Conservation (phyloP, 495 filamentous ascomycete species). For the Xylaria castorea region DNA sequence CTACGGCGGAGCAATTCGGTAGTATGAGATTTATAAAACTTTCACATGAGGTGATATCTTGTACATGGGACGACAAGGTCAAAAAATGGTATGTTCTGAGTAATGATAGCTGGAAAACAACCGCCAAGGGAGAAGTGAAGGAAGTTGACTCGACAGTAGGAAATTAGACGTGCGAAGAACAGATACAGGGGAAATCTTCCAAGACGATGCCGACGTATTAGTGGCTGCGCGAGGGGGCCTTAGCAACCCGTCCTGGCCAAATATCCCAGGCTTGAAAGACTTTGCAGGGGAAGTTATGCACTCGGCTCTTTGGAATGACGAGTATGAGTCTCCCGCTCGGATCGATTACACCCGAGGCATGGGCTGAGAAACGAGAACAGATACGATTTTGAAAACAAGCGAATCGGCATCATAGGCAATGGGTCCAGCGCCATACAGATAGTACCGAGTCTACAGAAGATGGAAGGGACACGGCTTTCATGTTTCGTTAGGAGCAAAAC, state of each 20-base stretch:
- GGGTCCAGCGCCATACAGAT: conserved; percentile 77
- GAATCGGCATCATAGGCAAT: conserved; percentile 59
- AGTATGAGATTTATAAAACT: conserved; percentile 57
- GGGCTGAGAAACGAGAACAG: conserved; percentile 35
- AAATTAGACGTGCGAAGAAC: conserved; percentile 29
- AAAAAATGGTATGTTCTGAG: conserved; percentile 59
- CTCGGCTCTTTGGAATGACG: conserved; percentile 56
- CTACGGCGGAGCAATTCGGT: conserved; percentile 64
- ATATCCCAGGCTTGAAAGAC: conserved; percentile 61
- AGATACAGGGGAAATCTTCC: conserved; percentile 44
- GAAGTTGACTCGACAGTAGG: conserved; percentile 28
- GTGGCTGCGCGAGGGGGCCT: conserved; percentile 71
- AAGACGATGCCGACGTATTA: conserved; percentile 61
- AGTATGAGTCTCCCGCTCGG: conserved; percentile 10
- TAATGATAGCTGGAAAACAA: background rate
- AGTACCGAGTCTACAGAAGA: conserved; percentile 65
- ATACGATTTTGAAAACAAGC: conserved; percentile 58
- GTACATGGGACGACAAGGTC: conserved; percentile 60
- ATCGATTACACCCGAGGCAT: background rate
- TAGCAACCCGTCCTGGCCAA: conserved; percentile 63
- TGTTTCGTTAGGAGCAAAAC: conserved; percentile 74
- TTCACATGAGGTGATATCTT: conserved; percentile 45
- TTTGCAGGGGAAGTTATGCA: conserved; percentile 67
- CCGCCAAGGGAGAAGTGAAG: background rate
- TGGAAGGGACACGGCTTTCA: conserved; percentile 59